A percentile compares a stretch with the other conserved stretches of the same genome.
phyloP scores from a whole-genome alignment of 345 rosid species.

The Arabidopsis arenosa region DNA sequence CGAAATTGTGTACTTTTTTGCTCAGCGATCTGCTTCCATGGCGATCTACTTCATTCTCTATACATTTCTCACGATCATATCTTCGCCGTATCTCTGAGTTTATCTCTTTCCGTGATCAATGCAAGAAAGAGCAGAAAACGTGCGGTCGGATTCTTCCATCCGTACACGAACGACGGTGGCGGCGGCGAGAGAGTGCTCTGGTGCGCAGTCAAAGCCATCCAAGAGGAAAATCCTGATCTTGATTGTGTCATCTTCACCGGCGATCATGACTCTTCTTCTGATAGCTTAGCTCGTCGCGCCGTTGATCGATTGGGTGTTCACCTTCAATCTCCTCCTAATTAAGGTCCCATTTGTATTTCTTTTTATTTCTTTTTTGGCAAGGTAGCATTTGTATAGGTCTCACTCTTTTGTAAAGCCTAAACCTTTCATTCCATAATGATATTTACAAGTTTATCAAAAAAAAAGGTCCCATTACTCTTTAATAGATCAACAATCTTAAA shows the following conservation, averaged over 20 bases:
- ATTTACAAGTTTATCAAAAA: too few species aligned
- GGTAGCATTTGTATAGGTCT: too few species aligned
- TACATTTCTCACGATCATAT: slow-evolving; percentile 48
- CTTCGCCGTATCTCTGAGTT: slow-evolving; percentile 48
- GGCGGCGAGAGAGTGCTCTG: slow-evolving; percentile 97
- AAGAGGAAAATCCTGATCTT: slow-evolving; percentile 73
- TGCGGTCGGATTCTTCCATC: slow-evolving; percentile 94
- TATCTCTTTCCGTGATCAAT: slow-evolving; percentile 48
- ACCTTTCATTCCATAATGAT: too few species aligned
- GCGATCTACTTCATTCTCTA: slow-evolving; percentile 46
- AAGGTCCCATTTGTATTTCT: too few species aligned
- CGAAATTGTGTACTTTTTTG: neutral
- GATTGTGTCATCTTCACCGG: slow-evolving; percentile 77
- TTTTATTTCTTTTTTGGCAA: too few species aligned
- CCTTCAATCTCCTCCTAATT: slow-evolving; percentile 65
- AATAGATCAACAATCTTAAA: too few species aligned
- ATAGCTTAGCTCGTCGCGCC: slow-evolving; percentile 66
- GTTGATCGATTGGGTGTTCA: slow-evolving; percentile 82
- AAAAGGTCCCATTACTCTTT: slow-evolving; percentile 45
- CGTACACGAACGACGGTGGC: slow-evolving; percentile 95
- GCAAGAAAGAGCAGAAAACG: slow-evolving; percentile 49
- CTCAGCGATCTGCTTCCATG: slow-evolving; percentile 49
- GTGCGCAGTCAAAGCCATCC: slow-evolving; percentile 94
- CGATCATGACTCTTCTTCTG: slow-evolving; percentile 72
- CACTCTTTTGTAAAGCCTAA: too few species aligned